Base-by-base conservation (phyloP, 2,329 filamentous ascomycete species). In the Cercospora citrullina region DNA sequence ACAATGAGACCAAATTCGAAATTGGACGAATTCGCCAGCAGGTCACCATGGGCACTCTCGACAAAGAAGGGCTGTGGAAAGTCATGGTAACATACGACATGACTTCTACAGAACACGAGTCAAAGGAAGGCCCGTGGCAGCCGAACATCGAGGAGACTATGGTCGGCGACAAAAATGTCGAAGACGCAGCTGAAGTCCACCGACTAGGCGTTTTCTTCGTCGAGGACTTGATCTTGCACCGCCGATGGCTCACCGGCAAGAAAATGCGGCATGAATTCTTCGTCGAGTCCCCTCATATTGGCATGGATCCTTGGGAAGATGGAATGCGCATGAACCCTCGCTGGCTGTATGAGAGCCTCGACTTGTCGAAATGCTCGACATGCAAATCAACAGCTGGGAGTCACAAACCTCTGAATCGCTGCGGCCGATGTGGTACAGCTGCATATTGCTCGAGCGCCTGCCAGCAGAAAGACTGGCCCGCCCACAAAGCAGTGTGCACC, bases 161-260 rank as follows among this genome's bases (percentile, higher is more conserved):
- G 51, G 69, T 76, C 31, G 71, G 74, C 45, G 72, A 75, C 59
- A 70, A 69, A 53, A 67, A 73, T 60, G 67, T 77, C 58, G 64
- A 68, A 12, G 68, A 72, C 63, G 51, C 63, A 14, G 51, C 39
- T 4, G 60, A 68, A 48, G 67, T 72, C 42, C 61, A 70, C 12
- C 53, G 28, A 1, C 33, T 72, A 12, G 68, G 23, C 0, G 31
- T 18, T 16, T 18, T 21, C 0, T 71, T 73, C 53, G 64, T 69
- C 0, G 45, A 48, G 31, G 70, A 72, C 33, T 31, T 72, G 30
- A 55, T 71, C 16, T 5, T 55, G 23, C 42, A 70, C n/a, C 42
- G 66, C 53, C 26, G 68, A 7, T 73, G 72, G 72, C 18, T 30
- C 2, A 72, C 71, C 1, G 68, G 67, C 4, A 72, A 72, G 55